A percentile compares a stretch with the other conserved stretches of the same genome.
Evolutionary conservation across 495 filamentous ascomycete genomes (phyloP).

Genomic region (Neurospora sp.): DNA sequence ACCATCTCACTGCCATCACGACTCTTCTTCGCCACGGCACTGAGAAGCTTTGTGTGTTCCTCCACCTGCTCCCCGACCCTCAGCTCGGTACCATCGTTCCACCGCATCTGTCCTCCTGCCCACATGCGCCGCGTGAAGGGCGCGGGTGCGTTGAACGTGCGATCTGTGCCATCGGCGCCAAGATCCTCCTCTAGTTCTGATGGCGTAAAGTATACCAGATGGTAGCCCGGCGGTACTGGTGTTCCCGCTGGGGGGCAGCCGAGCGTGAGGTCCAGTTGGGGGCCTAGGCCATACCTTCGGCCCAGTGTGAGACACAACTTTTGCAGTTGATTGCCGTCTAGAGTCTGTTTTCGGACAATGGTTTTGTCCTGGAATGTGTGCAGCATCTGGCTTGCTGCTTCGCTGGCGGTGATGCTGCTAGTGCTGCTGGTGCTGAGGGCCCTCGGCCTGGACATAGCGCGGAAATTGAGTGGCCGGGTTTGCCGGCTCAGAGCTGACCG

Average conservation of each 20-base stretch:
- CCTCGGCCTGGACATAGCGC: background rate
- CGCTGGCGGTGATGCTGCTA: background rate
- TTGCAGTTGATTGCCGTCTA: slow-evolving; percentile 51
- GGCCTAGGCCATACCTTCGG: slow-evolving; percentile 22
- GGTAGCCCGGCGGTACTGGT: slow-evolving; percentile 46
- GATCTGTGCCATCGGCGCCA: slow-evolving; percentile 51
- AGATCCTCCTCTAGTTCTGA: slow-evolving; percentile 40
- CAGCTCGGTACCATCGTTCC: slow-evolving; percentile 14
- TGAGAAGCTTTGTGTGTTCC: slow-evolving; percentile 48
- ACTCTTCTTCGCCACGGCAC: slow-evolving; percentile 44
- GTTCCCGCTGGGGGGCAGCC: slow-evolving; percentile 25
- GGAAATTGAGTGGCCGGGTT: background rate
- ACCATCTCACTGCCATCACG: slow-evolving; percentile 49
- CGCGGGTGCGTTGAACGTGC: slow-evolving; percentile 44
- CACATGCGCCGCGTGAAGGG: slow-evolving; percentile 61
- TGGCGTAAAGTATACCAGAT: slow-evolving; percentile 53
- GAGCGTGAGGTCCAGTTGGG: slow-evolving; percentile 13
- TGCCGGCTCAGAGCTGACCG: background rate
- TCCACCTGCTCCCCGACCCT: slow-evolving; percentile 41
- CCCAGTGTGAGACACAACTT: slow-evolving; percentile 45
- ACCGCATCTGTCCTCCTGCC: slow-evolving; percentile 53
- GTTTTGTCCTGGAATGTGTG: slow-evolving; percentile 2
- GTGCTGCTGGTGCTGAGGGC: background rate
- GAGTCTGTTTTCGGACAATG: slow-evolving; percentile 32
- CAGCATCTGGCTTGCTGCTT: slow-evolving; percentile 5